Evolutionary conservation across 2,329 filamentous ascomycete genomes (phyloP), one percentile per base, ranked within the genome.

Genomic region (Pseudodiploospora longispora): DNA sequence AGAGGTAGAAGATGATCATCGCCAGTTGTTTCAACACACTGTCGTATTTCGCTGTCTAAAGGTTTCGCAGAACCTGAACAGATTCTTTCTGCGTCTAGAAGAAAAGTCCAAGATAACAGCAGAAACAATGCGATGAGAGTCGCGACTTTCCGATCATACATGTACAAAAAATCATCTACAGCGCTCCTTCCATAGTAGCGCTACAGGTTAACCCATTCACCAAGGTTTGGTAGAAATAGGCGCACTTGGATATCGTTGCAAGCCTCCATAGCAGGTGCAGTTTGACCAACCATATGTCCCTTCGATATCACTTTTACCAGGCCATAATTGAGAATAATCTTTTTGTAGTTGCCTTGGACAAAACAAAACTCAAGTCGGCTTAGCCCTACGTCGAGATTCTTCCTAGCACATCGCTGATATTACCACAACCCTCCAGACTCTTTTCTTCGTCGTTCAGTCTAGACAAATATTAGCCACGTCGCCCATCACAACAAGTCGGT

Each of bases 361-460:
- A 19, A 19, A 19, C 19, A 19, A 19, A 19, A 19, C 27, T 30
- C 37, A 29, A 29, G 6, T 27, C 10, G 8, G 12, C 10, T 27
- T 6, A 27, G 27, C 4, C 36, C 10, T 12, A 10, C n/a, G 36
- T 29, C 5, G 36, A 27, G 36, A 27, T 6, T 10, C 10, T 27
- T 39, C 27, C 9, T 30, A 30, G n/a, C 3, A 29, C 4, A 6
- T n/a, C 37, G 30, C 27, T 12, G 27, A 12, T 27, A 28, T 48
- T 30, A 54, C 49, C 50, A 55, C 9, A 55, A 37, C 28, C 40
- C 44, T 2, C 50, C 46, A 10, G 34, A 51, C 12, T 55, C 55
- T 34, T 57, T 55, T 30, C 42, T 52, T 12, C 55, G 48, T 33
- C 44, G 32, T 38, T 55, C 50, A 7, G 50, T 53, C 55, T 56